Base-by-base conservation (phyloP, 1,284 basidiomycete species). In the Acaromyces ingoldii region DNA sequence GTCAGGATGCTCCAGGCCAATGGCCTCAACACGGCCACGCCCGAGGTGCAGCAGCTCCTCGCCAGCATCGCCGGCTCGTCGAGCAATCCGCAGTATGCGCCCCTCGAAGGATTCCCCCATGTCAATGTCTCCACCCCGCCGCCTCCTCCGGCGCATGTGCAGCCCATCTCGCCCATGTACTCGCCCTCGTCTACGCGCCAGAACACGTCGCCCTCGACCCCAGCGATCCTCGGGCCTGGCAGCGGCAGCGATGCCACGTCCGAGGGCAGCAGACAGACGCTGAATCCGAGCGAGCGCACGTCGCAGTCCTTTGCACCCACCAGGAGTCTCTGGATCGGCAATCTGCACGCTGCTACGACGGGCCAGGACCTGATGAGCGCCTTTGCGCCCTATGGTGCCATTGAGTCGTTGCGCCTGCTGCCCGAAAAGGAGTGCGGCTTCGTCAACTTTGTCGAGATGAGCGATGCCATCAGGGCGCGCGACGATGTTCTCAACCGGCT, bases 361-460 rank as follows among this genome's bases (percentile, higher is more conserved):
- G 91, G 89, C 67, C 89, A 93, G 75, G 90, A 96, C 70, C 84
- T 98, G 49, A 88, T 95, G 57, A 85, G 87, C 60, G 89, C 93
- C 15, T 98, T 98, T 77, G 87, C 90, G 17, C 88, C 88, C 0
- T 97, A 97, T 73, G 93, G 93, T 46, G 88, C 91, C 13, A 96
- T 97, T 61, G 93, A 97, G 78, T 92, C 89, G 67, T 80, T 97
- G 73, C 81, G 93, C 60, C 80, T 97, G 68, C 81, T 97, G 42
- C 91, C 91, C 2, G 93, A 97, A 78, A 97, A 98, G 90, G 91
- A 93, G 74, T 98, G 95, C 74, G 93, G 92, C 7, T 98, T 98
- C 76, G 91, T 98, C 76, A 98, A 98, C 77, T 98, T 93, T 74
- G 88, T 95, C 51, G 92, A 95, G 64, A 86, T 90, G 71, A 82